phyloP scores from a whole-genome alignment of 2,329 filamentous ascomycete species.

The Colletotrichum karsti region DNA sequence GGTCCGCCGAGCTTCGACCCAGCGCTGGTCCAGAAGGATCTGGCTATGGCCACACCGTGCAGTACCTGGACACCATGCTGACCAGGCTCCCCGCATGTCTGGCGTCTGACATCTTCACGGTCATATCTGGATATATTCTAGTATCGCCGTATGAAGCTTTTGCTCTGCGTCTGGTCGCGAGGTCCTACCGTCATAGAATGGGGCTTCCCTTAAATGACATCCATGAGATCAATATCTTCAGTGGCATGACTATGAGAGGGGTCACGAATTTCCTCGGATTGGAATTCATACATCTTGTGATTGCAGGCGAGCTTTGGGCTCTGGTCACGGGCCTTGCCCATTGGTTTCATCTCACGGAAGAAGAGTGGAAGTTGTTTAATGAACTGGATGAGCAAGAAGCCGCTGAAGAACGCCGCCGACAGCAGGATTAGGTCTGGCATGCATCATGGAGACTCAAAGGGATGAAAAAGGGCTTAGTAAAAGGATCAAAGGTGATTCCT shows the following conservation, averaged over 20 bases:
- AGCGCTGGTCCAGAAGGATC: slow-evolving; percentile 47
- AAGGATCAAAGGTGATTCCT: neutral
- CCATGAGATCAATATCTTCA: slow-evolving; percentile 44
- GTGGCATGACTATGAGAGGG: slow-evolving; percentile 47
- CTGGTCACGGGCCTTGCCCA: slow-evolving; percentile 46
- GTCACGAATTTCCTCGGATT: slow-evolving; percentile 54
- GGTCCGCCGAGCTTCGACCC: slow-evolving; percentile 67
- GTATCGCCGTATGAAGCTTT: slow-evolving; percentile 57
- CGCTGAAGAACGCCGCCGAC: slow-evolving; percentile 15
- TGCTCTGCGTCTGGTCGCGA: slow-evolving; percentile 53
- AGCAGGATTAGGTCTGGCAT: neutral
- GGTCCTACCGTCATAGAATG: slow-evolving; percentile 47
- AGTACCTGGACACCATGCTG: slow-evolving; percentile 57
- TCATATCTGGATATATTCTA: slow-evolving; percentile 50
- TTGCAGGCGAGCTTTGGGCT: slow-evolving; percentile 57
- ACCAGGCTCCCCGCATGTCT: slow-evolving; percentile 58
- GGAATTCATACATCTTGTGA: slow-evolving; percentile 53
- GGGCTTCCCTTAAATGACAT: slow-evolving; percentile 50
- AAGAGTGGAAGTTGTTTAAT: slow-evolving; percentile 46
- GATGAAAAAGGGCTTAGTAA: neutral
- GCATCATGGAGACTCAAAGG: neutral
- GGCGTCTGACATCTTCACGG: slow-evolving; percentile 56
- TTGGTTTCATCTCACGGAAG: slow-evolving; percentile 50
- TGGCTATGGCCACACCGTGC: slow-evolving; percentile 34
- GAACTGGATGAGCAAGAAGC: slow-evolving; percentile 39